Base-by-base conservation (phyloP, 805 yeast species). In the Candida orba region DNA sequence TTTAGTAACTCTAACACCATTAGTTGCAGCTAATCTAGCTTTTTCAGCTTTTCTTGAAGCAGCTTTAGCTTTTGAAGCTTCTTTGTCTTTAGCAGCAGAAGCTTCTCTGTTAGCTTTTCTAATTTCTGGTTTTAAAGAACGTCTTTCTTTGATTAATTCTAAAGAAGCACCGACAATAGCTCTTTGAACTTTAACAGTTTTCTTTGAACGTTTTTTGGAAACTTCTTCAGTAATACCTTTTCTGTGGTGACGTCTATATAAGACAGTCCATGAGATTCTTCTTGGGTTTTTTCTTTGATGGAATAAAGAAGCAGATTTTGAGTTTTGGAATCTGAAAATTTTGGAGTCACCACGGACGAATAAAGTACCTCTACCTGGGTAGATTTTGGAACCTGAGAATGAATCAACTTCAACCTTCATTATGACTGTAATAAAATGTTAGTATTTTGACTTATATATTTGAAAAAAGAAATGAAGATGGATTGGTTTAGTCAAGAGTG, bases 221-320 rank as follows among this genome's bases (percentile, higher is more conserved):
- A 85, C 87, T 79, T 93, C 99, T 81, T 93, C 99, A 67, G 96
- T 82, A 71, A 91, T 81, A 79, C 99, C 99, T 80, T 93, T 93
- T 85, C 88, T 89, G 95, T 93, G 98, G 79, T 91, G 96, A 78
- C 95, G 87, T 84, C 99, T 91, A 91, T 78, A 93, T 66, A 93
- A 81, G 67, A 91, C 97, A 60, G 99, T 93, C 99, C 99, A 93
- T 57, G 98, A 82, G 71, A 93, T 82, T 83, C 96, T 86, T 84
- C 99, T 90, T 78, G 99, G 99, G 90, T 93, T 93, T 95, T 93
- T 93, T 84, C 97, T 89, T 81, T 93, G 99, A 69, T 83, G 81
- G 93, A 93, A 93, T 68, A 93, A 84, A 70, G 98, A 89, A 66
- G 95, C 91, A 69, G 95, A 81, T 78, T 93, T 93, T 63, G 97